Conservation (phyloP, 2,329 filamentous ascomycete genomes). For the Dactylellina parvicollis region DNA sequence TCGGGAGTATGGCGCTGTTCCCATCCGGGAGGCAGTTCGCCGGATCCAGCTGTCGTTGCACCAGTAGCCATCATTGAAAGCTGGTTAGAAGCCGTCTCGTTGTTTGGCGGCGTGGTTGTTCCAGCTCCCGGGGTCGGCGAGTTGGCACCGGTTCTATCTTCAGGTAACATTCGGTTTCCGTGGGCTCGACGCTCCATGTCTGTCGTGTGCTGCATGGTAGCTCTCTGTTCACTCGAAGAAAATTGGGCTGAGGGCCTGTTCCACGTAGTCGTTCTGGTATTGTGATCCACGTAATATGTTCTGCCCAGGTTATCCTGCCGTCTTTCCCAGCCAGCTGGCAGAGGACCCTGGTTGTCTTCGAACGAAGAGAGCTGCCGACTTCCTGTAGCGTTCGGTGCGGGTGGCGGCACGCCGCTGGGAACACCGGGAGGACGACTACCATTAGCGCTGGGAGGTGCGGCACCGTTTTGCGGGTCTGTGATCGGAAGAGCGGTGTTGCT, state of each 20-base stretch:
- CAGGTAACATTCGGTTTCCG: conserved; percentile 92
- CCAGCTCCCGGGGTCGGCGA: conserved; percentile 75
- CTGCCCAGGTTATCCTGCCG: conserved; percentile 93
- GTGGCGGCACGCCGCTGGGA: conserved; percentile 61
- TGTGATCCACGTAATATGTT: conserved; percentile 98
- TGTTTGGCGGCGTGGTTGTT: conserved; percentile 59
- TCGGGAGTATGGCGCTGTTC: conserved; percentile 96
- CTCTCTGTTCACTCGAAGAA: conserved; percentile 78
- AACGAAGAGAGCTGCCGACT: conserved; percentile 82
- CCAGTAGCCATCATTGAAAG: conserved; percentile 94
- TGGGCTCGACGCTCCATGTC: conserved; percentile 92
- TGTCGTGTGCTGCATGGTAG: conserved; percentile 86
- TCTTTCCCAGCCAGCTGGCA: conserved; percentile 94
- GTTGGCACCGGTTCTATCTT: conserved; percentile 91
- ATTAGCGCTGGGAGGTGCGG: conserved; percentile 62
- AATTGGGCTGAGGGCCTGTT: conserved; percentile 83
- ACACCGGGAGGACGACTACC: conserved; percentile 60
- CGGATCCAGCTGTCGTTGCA: conserved; percentile 90
- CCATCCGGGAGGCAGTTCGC: conserved; percentile 94
- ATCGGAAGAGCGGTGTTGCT: conserved; percentile 56
- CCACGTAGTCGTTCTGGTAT: conserved; percentile 96
- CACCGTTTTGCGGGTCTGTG: conserved; percentile 60
- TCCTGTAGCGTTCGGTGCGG: conserved; percentile 61
- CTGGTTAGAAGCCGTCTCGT: conserved; percentile 67
- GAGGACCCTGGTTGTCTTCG: conserved; percentile 90